These are phyloP conservation scores for Ceratopteris richardii DNA, from an alignment of 75 land plant genomes.

Conservation along the genomic window DNA sequence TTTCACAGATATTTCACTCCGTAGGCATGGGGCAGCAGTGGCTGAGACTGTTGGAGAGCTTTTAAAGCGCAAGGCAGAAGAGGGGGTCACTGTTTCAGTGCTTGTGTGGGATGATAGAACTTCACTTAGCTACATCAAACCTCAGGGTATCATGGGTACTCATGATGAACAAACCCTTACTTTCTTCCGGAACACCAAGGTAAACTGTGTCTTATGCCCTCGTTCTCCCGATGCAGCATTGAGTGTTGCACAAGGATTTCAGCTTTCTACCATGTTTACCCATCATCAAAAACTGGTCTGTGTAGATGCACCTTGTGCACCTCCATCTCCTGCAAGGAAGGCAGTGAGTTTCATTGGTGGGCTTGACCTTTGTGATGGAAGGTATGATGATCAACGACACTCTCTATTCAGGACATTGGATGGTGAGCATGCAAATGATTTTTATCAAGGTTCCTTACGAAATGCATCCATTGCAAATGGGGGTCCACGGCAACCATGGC, in stretches of 20 bases:
- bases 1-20: conserved; percentile 18
- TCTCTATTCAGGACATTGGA: conserved; percentile 36
- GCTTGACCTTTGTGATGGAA: conserved; percentile 45
- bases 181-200: conserved; percentile 21
- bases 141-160: conserved; percentile 22
- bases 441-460: conserved; percentile 27
- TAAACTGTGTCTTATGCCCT: conserved; percentile 27
- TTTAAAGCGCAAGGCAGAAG: conserved; percentile 19
- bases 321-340: conserved; percentile 8
- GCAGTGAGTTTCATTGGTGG: conserved; percentile 50
- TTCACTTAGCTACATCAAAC: conserved; percentile 6
- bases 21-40: conserved; percentile 9
- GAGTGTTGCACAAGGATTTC: conserved; percentile 12
- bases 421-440: conserved; percentile 27
- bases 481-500: conserved; percentile 61
- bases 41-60: conserved; percentile 28
- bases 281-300: conserved; percentile 83
- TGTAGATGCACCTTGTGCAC: conserved; percentile 35
- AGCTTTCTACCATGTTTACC: conserved; percentile 38
- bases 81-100: conserved; percentile 25
- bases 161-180: conserved; percentile 32
- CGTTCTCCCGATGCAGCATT: conserved; percentile 13
- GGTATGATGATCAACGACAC: conserved; percentile 48
- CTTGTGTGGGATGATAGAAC: conserved; percentile 44
- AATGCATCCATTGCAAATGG: conserved; percentile 25